A percentile compares a stretch with the other conserved stretches of the same genome.
Evolutionary conservation across 306 rosid genomes (phyloP).

Genomic region (Morella rubra): DNA sequence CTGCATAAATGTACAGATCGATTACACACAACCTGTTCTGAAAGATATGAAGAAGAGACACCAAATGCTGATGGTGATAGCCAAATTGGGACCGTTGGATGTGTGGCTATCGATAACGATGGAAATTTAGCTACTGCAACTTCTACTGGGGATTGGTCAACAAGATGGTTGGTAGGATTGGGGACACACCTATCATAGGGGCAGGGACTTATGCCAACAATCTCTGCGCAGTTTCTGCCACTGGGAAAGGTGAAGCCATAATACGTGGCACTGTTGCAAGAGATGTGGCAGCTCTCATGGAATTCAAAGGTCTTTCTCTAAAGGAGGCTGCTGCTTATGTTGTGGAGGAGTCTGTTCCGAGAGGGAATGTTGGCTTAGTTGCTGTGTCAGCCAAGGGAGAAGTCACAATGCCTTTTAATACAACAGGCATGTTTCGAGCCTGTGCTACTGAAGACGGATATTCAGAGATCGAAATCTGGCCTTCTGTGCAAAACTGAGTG

Average conservation of each 20-base stretch:
- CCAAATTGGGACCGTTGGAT: constrained; percentile 85
- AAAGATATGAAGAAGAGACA: constrained; percentile 45
- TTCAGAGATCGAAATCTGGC: constrained; percentile 77
- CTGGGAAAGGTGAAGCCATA: constrained; percentile 77
- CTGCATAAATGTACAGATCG: constrained; percentile 50
- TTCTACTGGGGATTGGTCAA: constrained; percentile 90
- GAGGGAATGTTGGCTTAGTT: constrained; percentile 54
- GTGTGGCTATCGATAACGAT: constrained; percentile 74
- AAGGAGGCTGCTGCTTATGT: constrained; percentile 71
- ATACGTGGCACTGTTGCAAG: constrained; percentile 79
- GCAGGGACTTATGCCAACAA: constrained; percentile 88
- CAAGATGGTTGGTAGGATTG: constrained; percentile 91
- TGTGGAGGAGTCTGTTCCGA: constrained; percentile 42
- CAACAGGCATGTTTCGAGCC: constrained; percentile 93
- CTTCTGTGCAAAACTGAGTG: constrained; percentile 34
- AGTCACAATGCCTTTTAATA: constrained; percentile 65
- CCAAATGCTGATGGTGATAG: constrained; percentile 55
- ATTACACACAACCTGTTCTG: constrained; percentile 64
- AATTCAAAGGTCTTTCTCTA: constrained; percentile 70
- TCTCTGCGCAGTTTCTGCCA: constrained; percentile 84
- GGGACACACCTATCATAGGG: constrained; percentile 81
- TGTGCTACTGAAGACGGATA: constrained; percentile 79
- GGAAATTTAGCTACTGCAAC: constrained; percentile 90
- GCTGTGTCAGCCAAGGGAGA: constrained; percentile 83
- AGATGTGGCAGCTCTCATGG: constrained; percentile 92